phyloP scores from a whole-genome alignment of 2,329 filamentous ascomycete species.

The Alternaria rosae region DNA sequence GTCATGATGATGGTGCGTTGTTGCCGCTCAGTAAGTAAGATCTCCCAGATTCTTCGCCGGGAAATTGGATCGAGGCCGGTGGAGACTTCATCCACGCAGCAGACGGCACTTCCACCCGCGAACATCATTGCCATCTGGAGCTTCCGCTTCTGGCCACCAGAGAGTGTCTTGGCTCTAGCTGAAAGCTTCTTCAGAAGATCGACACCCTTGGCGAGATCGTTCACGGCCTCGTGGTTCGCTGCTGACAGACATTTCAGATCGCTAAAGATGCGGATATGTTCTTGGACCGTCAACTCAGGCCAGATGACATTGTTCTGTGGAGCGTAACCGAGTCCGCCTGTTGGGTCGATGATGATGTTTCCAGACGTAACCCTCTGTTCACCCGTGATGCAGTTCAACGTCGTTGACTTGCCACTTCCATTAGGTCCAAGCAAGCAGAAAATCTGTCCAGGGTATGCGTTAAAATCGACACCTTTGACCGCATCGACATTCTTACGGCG shows the following conservation, averaged over 20 bases:
- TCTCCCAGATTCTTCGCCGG: constrained; percentile 91
- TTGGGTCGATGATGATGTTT: constrained; percentile 77
- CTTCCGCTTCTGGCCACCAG: constrained; percentile 91
- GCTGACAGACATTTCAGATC: constrained; percentile 69
- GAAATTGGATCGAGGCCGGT: constrained; percentile 90
- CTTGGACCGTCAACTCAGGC: constrained; percentile 84
- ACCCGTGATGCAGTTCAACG: constrained; percentile 85
- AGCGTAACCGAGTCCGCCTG: constrained; percentile 84
- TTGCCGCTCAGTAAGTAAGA: constrained; percentile 83
- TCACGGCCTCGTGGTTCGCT: constrained; percentile 62
- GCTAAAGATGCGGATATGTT: constrained; percentile 87
- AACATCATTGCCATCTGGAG: constrained; percentile 95
- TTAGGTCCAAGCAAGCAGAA: constrained; percentile 88
- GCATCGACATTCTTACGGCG: constrained; percentile 73
- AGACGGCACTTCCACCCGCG: constrained; percentile 85
- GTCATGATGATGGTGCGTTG: constrained; percentile 84
- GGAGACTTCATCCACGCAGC: constrained; percentile 90
- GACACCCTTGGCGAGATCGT: constrained; percentile 70
- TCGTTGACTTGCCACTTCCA: constrained; percentile 89
- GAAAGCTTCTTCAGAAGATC: constrained; percentile 78
- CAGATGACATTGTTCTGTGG: constrained; percentile 95
- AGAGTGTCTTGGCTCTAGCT: constrained; percentile 77
- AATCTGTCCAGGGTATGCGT: constrained; percentile 81
- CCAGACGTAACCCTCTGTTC: constrained; percentile 79
- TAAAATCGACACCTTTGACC: constrained; percentile 75